Evolutionary conservation across 1,139 yeast genomes (phyloP).

Genomic region (Saccharomyces pastorianus): DNA sequence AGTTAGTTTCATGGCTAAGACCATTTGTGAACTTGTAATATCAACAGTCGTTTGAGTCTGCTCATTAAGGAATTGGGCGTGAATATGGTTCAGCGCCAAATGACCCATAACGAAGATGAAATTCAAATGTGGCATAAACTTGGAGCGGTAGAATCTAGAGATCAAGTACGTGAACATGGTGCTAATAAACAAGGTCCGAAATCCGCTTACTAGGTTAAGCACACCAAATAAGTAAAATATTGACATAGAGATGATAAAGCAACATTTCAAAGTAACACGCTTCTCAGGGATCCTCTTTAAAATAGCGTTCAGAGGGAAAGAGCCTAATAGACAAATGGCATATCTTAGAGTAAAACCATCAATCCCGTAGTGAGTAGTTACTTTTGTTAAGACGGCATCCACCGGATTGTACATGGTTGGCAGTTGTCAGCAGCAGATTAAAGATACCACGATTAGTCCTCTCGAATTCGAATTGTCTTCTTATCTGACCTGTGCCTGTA

Average conservation of each 20-base stretch:
- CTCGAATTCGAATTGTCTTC: not conserved
- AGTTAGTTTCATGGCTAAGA: constrained; percentile 83
- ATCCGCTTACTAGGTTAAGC: constrained; percentile 58
- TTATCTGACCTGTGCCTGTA: not conserved
- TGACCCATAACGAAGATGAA: constrained; percentile 72
- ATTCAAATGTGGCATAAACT: constrained; percentile 86
- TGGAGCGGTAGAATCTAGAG: constrained; percentile 53
- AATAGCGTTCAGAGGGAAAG: constrained; percentile 79
- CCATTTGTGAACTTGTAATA: constrained; percentile 96
- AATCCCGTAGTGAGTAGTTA: constrained; percentile 51
- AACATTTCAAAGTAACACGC: constrained; percentile 49
- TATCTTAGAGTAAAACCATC: constrained; percentile 70
- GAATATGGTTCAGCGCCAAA: constrained; percentile 62
- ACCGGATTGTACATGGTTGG: constrained; percentile 27
- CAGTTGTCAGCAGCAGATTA: not conserved
- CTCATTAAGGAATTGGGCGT: constrained; percentile 54
- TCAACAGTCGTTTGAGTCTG: constrained; percentile 57
- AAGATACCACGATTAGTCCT: not conserved
- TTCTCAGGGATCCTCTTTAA: constrained; percentile 77
- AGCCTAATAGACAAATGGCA: constrained; percentile 64
- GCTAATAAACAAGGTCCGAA: constrained; percentile 56
- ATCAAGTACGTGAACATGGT: constrained; percentile 63
- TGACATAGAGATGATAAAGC: constrained; percentile 53
- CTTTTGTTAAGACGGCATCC: constrained; percentile 29
- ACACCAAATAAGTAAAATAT: constrained; percentile 72